Conservation (phyloP, 75 land plant genomes). For the Cupressus sempervirens region DNA sequence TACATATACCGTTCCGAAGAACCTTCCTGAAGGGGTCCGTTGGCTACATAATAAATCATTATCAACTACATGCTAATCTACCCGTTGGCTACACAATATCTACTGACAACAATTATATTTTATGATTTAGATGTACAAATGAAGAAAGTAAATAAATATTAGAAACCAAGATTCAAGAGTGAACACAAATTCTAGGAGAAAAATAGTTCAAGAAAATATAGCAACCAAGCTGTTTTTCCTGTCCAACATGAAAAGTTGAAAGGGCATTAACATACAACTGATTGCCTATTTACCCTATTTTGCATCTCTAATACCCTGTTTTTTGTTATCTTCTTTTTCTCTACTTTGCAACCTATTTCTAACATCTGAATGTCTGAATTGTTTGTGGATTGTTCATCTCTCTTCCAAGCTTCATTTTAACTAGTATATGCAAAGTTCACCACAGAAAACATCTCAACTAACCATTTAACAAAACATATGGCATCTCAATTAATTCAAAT, state of each 20-base stretch:
- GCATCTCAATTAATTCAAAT: not conserved
- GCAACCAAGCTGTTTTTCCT: not conserved
- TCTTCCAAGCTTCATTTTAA: too few relatives aligned
- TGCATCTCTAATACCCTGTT: not conserved
- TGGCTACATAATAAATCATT: too few relatives aligned
- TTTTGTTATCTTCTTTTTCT: not conserved
- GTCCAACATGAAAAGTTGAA: not conserved
- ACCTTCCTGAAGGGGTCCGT: too few relatives aligned
- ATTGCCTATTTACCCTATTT: not conserved
- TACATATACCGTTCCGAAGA: too few relatives aligned
- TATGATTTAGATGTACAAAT: not conserved
- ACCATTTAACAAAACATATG: not conserved
- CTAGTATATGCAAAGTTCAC: not conserved
- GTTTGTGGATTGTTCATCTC: too few relatives aligned
- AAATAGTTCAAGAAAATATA: not conserved
- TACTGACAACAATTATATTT: too few relatives aligned
- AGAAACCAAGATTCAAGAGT: not conserved
- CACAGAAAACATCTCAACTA: not conserved
- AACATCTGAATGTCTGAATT: too few relatives aligned
- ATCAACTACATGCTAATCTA: too few relatives aligned
- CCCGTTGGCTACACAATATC: too few relatives aligned
- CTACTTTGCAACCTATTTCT: not conserved
- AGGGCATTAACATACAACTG: not conserved
- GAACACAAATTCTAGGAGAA: not conserved
- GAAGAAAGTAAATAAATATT: not conserved